Evolutionary conservation across 768 basidiomycete species (phyloP).

Genomic region (Xanthoconium stramineum): DNA sequence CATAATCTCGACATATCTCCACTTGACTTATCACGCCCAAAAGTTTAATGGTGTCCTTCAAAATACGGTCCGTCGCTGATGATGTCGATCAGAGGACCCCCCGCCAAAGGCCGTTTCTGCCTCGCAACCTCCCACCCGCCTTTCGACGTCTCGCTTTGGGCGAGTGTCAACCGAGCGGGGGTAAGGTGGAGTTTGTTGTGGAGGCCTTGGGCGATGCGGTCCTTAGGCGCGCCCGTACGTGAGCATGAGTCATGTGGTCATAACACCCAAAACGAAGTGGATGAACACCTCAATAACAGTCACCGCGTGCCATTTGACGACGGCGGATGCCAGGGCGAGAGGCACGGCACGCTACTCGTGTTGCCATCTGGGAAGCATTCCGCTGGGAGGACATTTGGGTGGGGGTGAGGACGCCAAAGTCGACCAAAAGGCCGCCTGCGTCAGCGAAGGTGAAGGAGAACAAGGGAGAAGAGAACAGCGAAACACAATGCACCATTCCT

Average conservation of each 20-base stretch:
- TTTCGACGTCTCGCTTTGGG: conserved; percentile 95
- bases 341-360: conserved; percentile 49
- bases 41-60: neutral
- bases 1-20: neutral
- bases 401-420: conserved; percentile 72
- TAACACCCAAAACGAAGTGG: neutral
- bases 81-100: conserved; percentile 88
- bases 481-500: conserved; percentile 64
- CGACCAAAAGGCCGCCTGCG: conserved; percentile 84
- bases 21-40: neutral
- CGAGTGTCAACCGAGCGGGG: conserved; percentile 44
- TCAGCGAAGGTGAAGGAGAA: neutral
- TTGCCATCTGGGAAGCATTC: conserved; percentile 34
- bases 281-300: conserved; percentile 85
- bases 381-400: conserved; percentile 49
- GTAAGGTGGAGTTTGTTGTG: conserved; percentile 51
- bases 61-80: conserved; percentile 46
- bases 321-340: conserved; percentile 76
- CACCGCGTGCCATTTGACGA: conserved; percentile 95
- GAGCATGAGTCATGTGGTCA: neutral
- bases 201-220: conserved; percentile 72
- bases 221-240: conserved; percentile 41
- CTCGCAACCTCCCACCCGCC: conserved; percentile 92
- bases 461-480: neutral
- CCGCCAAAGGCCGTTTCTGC: conserved; percentile 62